Evolutionary conservation across 2,329 filamentous ascomycete genomes (phyloP), one percentile per base, ranked within the genome.

Genomic region (Xylariaceae sp.): DNA sequence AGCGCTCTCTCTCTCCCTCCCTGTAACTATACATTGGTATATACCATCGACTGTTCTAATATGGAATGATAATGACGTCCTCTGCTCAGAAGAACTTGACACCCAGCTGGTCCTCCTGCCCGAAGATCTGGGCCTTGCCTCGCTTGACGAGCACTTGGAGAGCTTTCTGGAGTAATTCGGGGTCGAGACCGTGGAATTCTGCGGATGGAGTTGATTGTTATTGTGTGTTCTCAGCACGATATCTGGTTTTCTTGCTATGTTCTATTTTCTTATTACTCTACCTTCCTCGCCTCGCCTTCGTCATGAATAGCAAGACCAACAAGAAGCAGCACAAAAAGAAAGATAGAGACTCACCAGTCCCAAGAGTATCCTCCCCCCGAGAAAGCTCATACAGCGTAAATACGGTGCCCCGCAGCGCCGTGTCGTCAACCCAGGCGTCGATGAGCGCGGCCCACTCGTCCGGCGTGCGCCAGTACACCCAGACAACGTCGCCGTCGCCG

Each of bases 81-180:
- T 34, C 45, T 41, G 37, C 44, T 85, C 75, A 96, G 69, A 97
- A 97, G 75, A 99, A 97, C 75, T 99, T 99, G 61, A 97, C 90
- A 65, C 94, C 94, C 66, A 88, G 84, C 56, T 89, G 88, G 68
- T 92, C 90, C 65, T 92, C 91, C 50, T 84, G 82, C 32, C 92
- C 92, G 74, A 99, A 97, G 22, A 97, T 84, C 71, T 97, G 92
- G 13, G 92, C 92, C 73, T 88, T 95, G 62, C 91, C 91, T 58
- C 87, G 82, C 78, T 95, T 96, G 34, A 95, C 92, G 46, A 96
- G 78, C 47, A 94, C 78, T 56, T 83, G 81, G 46, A 99, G 77
- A 36, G 89, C 87, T 70, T 87, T 91, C 61, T 87, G 81, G 65
- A 99, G 78, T 57, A 96, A 71, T 21, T 91, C 89, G 43, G 80